Percentiles rank a stretch among this genome's conserved stretches.
Evolutionary conservation across 1,284 basidiomycete species (phyloP).

Genomic region (Ganoderma meredithae): DNA sequence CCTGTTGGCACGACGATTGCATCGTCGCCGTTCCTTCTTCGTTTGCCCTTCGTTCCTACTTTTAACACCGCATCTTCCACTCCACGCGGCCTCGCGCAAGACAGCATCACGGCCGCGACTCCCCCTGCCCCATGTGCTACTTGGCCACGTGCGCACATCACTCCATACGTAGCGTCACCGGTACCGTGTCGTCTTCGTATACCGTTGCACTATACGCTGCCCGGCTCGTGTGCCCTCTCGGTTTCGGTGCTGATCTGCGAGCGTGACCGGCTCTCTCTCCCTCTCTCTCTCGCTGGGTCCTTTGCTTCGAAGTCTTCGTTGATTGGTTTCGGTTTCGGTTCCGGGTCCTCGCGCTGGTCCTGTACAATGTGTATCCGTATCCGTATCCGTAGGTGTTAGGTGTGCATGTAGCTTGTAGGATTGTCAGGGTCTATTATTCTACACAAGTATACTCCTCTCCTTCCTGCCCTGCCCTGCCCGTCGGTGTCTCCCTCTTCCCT

Average conservation of each 20-base stretch:
- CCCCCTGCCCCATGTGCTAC: not conserved
- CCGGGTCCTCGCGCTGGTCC: not conserved
- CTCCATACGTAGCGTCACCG: no score
- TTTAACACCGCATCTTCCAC: not conserved
- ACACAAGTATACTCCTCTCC: slow-evolving; percentile 14
- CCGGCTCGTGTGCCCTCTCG: not conserved
- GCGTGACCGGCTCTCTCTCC: not conserved
- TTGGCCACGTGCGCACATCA: not conserved
- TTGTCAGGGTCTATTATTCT: slow-evolving; percentile 17
- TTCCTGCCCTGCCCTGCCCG: not conserved
- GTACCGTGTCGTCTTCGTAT: no score
- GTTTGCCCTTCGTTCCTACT: slow-evolving; percentile 3
- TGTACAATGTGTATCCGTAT: slow-evolving; percentile 30
- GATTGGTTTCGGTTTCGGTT: not conserved
- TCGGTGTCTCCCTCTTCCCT: not conserved
- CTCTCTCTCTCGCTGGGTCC: not conserved
- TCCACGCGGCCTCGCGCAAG: not conserved
- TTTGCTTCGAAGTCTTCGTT: slow-evolving; percentile 1
- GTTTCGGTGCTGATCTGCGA: not conserved
- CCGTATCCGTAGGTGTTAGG: slow-evolving; percentile 13
- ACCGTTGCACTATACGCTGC: not conserved
- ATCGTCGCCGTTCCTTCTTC: slow-evolving; percentile 14
- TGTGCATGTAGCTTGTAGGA: slow-evolving; percentile 34
- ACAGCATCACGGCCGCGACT: not conserved
- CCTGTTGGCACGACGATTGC: slow-evolving; percentile 18